Percentiles rank a stretch among this genome's conserved stretches.
Conservation (phyloP, 2,329 filamentous ascomycete species). For the Camptophora hylomeconis region DNA sequence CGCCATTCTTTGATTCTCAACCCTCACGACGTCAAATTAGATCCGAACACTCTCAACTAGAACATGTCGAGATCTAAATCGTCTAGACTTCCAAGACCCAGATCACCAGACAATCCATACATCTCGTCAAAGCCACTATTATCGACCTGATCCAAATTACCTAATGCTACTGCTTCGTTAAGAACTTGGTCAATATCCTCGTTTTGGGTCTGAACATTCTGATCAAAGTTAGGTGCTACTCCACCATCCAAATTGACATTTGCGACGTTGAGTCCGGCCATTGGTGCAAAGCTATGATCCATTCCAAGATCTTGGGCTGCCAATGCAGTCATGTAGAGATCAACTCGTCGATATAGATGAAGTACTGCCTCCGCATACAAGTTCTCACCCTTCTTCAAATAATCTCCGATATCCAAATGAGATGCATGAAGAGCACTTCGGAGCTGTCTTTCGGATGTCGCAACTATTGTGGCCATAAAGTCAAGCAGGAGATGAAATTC, state of each 20-base stretch:
- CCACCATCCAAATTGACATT: conserved; percentile 4
- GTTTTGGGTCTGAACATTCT: no score
- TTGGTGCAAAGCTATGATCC: conserved; percentile 4
- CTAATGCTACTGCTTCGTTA: conserved; percentile 15
- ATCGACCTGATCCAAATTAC: conserved; percentile 9
- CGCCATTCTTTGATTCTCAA: no score
- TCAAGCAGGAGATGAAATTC: conserved; percentile 31
- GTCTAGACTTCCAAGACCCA: conserved; percentile 12
- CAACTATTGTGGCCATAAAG: conserved; percentile 29
- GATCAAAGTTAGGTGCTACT: conserved; percentile 1
- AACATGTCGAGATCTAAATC: conserved; percentile 18
- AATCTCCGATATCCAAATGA: conserved; percentile 26
- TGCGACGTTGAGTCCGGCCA: conserved; percentile 2
- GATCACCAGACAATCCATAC: conserved; percentile 12
- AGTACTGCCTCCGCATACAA: conserved; percentile 31
- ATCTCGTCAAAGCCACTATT: conserved; percentile 11
- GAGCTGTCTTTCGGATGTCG: conserved; percentile 28
- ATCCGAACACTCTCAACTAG: no score
- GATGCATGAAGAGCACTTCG: conserved; percentile 27
- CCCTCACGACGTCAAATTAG: not conserved
- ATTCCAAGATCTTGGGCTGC: conserved; percentile 11
- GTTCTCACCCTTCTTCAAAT: conserved; percentile 30
- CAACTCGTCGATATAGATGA: conserved; percentile 32
- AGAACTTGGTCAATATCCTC: conserved; percentile 18
- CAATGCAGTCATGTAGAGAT: conserved; percentile 22